A percentile compares a stretch with the other conserved stretches of the same genome.
phyloP scores from a whole-genome alignment of 225 moss, liverwort and hornwort species.

The Sphagnum tenellum region DNA sequence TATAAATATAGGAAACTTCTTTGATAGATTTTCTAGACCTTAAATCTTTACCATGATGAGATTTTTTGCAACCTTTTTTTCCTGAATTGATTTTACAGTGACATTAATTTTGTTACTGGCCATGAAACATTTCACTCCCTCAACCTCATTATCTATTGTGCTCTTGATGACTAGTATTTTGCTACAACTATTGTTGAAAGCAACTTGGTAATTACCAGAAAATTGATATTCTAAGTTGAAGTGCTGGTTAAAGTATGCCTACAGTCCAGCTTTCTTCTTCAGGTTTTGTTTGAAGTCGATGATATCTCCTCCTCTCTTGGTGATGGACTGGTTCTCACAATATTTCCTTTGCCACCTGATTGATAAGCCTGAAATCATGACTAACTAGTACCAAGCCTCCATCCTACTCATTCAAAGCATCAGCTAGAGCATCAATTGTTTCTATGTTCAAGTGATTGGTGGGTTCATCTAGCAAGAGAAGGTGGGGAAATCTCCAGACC shows the following conservation, averaged over 20 bases:
- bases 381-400: constrained; percentile 75
- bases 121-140: too few relatives aligned
- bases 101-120: too few relatives aligned
- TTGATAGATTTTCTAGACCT: too few relatives aligned
- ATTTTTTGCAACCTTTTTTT: too few relatives aligned
- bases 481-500: constrained; percentile 77
- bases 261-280: constrained; percentile 77
- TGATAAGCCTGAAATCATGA: constrained; percentile 81
- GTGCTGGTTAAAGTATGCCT: constrained; percentile 8
- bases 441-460: constrained; percentile 90
- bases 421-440: constrained; percentile 79
- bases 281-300: constrained; percentile 84
- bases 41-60: too few relatives aligned
- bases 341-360: constrained; percentile 78
- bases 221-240: neutral
- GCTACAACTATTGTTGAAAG: too few relatives aligned
- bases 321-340: constrained; percentile 71
- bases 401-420: constrained; percentile 82
- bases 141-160: too few relatives aligned
- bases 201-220: too few relatives aligned
- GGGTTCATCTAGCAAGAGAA: constrained; percentile 72
- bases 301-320: constrained; percentile 73
- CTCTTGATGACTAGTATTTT: too few relatives aligned
- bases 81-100: too few relatives aligned
- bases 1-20: too few relatives aligned